Base-by-base conservation (phyloP, 2,329 filamentous ascomycete species). In the Epichloe elymi region DNA sequence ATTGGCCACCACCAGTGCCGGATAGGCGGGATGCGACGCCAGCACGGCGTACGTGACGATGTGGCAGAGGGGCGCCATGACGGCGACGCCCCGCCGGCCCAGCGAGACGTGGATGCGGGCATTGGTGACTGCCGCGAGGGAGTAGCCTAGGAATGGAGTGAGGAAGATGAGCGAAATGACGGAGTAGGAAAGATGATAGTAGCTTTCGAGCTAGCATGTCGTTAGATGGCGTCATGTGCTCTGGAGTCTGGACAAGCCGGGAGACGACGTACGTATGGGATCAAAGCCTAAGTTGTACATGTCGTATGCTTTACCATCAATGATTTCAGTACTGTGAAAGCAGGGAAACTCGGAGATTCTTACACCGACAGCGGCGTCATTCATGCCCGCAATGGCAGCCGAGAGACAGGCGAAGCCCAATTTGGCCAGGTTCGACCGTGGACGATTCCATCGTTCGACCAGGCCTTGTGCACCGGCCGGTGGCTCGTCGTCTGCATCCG, bases 61-160 rank as follows among this genome's bases (percentile, higher is more conserved):
- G 60, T 86, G 82, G 56, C 78, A 80, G 3, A 71, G 58, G 0
- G 83, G 80, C 0, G 74, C 79, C 48, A 86, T 69, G 51, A 85
- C 62, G 2, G 82, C 80, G 3, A 86, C 74, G 1, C 85, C 85
- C 4, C 83, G 75, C 56, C 83, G 83, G 15, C 85, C 85, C 35
- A 78, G 71, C 4, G 65, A 70, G 49, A 79, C 63, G 57, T 84
- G 82, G 26, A 85, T 74, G 2, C 64, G 62, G 51, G 80, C 81
- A 60, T 84, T 85, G 33, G 76, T 67, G 4, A 83, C 65, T 0
- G 82, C 79, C 0, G 80, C 78, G 5, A 75, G 58, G 1, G 74
- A 77, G 65, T 85, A 86, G 23, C 82, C 82, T 1, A 74, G 68
- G 20, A 85, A 76, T 0, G 81, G 82, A 0, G 79, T 78, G 2